Base-by-base conservation (phyloP, 2,329 filamentous ascomycete genomes). In the Fusarium graminum region DNA sequence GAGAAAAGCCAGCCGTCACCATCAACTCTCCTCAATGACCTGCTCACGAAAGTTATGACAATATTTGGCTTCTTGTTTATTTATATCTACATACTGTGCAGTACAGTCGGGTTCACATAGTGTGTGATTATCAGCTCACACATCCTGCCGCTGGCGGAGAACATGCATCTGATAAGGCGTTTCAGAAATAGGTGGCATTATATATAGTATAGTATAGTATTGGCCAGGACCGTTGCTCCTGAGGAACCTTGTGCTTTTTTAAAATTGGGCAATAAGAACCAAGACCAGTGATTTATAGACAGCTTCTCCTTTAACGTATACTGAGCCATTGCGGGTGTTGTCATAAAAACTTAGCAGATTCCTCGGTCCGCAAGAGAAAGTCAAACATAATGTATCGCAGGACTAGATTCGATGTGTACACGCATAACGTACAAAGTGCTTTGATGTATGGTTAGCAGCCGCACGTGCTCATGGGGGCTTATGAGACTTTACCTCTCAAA, bases 121-220 rank as follows among this genome's bases (percentile, higher is more conserved):
- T 52, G 59, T 63, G 61, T 42, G 40, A 42, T 62, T 47, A 49
- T 54, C 46, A 63, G 59, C 47, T 44, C 51, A 57, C 54, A 57
- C 52, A 57, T 52, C 50, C 59, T 45, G 54, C 68, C 46, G 30
- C 52, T 52, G 52, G 53, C 49, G 62, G 58, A 52, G 40, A 68
- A 58, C 54, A 64, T 73, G 68, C 72, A 72, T 71, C 53, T 67
- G 59, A 60, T 63, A 63, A 50, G 74, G 74, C 74, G 74, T 74
- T 74, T 68, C 69, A 69, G 64, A 69, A 68, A 63, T 67, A 65
- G 65, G 60, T 60, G 65, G 45, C 40, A 62, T 61, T 60, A 53
- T 62, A 63, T 59, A 51, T 34, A 28, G 34, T 17, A 51, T 34
- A 28, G 34, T 17, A 36, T 36, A 36, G 34, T 25, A 60, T 60